Conservation (phyloP, 331 rosid species). For the Malus hybrid region DNA sequence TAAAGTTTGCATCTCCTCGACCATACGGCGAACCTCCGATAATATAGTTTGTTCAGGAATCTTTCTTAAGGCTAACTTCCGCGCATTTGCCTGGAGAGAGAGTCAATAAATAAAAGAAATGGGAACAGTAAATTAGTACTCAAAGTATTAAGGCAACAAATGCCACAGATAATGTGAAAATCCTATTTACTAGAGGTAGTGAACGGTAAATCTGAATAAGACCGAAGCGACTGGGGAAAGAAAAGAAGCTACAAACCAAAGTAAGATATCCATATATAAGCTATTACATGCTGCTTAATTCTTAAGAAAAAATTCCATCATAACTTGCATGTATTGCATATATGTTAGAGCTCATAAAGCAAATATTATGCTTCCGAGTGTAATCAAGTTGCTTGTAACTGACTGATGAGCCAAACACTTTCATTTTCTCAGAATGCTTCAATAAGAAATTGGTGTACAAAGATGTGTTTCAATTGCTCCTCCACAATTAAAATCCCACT, state of each 20-base stretch:
- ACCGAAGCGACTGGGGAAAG: neutral
- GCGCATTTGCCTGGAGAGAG: slow-evolving; percentile 54
- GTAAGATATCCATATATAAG: neutral
- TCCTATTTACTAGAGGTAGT: neutral
- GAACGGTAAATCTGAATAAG: neutral
- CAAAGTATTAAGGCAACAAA: neutral
- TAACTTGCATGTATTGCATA: neutral
- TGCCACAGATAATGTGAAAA: neutral
- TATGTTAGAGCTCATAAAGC: neutral
- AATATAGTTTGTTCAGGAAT: slow-evolving; percentile 78
- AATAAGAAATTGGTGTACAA: no score
- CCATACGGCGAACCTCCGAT: slow-evolving; percentile 86
- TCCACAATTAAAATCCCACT: no score
- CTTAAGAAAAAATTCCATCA: neutral
- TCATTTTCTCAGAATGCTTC: neutral
- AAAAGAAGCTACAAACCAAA: neutral
- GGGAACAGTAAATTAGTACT: neutral
- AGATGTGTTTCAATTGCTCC: no score
- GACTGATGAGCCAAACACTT: neutral
- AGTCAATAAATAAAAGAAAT: slow-evolving; percentile 8
- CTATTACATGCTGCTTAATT: neutral
- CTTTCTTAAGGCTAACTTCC: slow-evolving; percentile 62
- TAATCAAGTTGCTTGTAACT: neutral
- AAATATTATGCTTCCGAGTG: neutral
- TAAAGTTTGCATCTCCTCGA: slow-evolving; percentile 73